A percentile compares a stretch with the other conserved stretches of the same genome.
Evolutionary conservation across 345 rosid species (phyloP).

Genomic region (Brassica cretica): DNA sequence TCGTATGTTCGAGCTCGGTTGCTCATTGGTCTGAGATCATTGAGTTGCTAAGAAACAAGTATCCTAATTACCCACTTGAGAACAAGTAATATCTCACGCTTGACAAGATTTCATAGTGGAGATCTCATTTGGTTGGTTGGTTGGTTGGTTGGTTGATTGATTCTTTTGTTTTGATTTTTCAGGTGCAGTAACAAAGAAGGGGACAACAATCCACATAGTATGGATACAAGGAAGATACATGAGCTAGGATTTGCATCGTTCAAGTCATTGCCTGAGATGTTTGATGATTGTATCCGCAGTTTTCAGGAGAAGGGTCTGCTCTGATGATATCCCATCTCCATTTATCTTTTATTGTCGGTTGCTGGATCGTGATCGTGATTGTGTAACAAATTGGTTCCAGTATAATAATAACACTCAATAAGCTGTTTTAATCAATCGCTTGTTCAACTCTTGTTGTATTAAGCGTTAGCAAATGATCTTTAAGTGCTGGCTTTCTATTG

Average conservation of each 20-base stretch:
- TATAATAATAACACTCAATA: constrained; percentile 2
- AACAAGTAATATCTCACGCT: constrained; percentile 8
- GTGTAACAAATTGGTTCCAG: background rate
- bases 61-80: constrained; percentile 49
- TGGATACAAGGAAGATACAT: constrained; percentile 69
- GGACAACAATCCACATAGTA: constrained; percentile 63
- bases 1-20: constrained; percentile 71
- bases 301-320: constrained; percentile 70
- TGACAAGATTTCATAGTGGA: background rate
- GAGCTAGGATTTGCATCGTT: constrained; percentile 58
- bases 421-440: background rate
- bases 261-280: constrained; percentile 69
- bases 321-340: constrained; percentile 27
- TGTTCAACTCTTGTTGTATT: background rate
- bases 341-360: background rate
- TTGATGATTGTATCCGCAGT: constrained; percentile 80
- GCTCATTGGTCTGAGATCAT: constrained; percentile 79
- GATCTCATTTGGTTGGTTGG: background rate
- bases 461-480: background rate
- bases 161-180: background rate
- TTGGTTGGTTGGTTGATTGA: background rate
- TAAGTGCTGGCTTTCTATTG: background rate
- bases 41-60: constrained; percentile 64
- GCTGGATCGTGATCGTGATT: background rate
- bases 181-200: constrained; percentile 72